phyloP scores from a whole-genome alignment of 1,284 basidiomycete species.

The Retiboletus flavoniger region DNA sequence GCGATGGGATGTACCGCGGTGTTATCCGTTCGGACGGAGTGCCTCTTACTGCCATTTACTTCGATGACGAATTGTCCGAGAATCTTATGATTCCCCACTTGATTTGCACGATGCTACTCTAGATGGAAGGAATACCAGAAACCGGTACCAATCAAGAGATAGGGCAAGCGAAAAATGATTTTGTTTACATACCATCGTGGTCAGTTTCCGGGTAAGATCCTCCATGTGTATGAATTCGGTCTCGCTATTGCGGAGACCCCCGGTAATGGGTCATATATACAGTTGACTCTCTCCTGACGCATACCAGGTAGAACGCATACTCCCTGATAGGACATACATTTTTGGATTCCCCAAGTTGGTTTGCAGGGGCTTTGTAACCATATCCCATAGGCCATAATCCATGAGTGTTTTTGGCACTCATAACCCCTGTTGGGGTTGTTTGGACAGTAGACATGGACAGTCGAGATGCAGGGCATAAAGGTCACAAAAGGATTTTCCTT shows the following conservation, averaged over 20 bases:
- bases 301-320: no score
- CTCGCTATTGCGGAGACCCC: neutral
- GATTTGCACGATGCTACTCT: neutral
- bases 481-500: no score
- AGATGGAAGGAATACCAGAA: neutral
- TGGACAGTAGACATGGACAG: no score
- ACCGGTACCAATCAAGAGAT: neutral
- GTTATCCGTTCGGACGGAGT: constrained; percentile 65
- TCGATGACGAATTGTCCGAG: constrained; percentile 56
- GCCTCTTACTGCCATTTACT: constrained; percentile 73
- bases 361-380: no score
- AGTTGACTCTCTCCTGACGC: no score
- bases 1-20: constrained; percentile 79
- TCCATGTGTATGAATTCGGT: neutral
- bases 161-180: neutral
- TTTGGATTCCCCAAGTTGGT: no score
- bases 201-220: neutral
- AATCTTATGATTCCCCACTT: neutral
- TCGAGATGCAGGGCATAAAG: no score
- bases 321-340: no score
- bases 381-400: no score
- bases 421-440: no score
- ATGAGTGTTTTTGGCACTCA: no score
- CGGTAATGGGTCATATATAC: no score
- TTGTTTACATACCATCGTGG: neutral